Percentiles rank a stretch among this genome's conserved stretches.
These are phyloP conservation scores for Aspergillus bridgeri DNA, from an alignment of 495 filamentous ascomycete genomes.

Conservation along the genomic window DNA sequence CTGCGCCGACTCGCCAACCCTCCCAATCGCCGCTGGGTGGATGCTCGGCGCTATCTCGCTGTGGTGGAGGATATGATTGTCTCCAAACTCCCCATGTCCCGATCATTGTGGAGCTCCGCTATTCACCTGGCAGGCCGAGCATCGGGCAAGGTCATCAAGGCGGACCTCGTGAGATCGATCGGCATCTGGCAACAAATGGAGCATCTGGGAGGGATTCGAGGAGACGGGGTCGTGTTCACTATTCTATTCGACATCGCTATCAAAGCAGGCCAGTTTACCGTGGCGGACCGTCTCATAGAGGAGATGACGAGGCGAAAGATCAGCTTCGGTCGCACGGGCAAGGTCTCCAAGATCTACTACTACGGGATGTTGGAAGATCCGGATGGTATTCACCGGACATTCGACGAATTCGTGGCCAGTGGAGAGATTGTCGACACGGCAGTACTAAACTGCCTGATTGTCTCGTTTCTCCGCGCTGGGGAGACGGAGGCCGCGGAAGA, in stretches of 20 bases:
- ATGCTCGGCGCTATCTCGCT: constrained; percentile 70
- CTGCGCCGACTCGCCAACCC: constrained; percentile 61
- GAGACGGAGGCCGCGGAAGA: constrained; percentile 70
- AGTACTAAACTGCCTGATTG: constrained; percentile 80
- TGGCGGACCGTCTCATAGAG: constrained; percentile 77
- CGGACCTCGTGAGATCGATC: constrained; percentile 68
- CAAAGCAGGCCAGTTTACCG: constrained; percentile 73
- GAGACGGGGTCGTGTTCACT: constrained; percentile 76
- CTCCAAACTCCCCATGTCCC: constrained; percentile 58
- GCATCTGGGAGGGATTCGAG: constrained; percentile 56
- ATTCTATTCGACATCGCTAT: constrained; percentile 86
- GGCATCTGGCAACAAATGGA: constrained; percentile 91
- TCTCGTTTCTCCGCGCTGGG: constrained; percentile 67
- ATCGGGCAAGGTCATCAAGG: constrained; percentile 55
- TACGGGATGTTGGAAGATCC: constrained; percentile 68
- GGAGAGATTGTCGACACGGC: constrained; percentile 87
- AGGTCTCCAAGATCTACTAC: constrained; percentile 77
- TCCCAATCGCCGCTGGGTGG: constrained; percentile 35
- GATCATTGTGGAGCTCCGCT: constrained; percentile 75
- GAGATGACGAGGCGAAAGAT: constrained; percentile 73
- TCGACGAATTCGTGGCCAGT: constrained; percentile 68
- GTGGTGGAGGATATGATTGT: constrained; percentile 79
- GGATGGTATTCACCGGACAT: constrained; percentile 64
- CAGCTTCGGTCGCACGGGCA: constrained; percentile 66
- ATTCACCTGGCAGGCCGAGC: constrained; percentile 74